phyloP scores from a whole-genome alignment of 345 rosid species.

The Toxicodendron radicans region DNA sequence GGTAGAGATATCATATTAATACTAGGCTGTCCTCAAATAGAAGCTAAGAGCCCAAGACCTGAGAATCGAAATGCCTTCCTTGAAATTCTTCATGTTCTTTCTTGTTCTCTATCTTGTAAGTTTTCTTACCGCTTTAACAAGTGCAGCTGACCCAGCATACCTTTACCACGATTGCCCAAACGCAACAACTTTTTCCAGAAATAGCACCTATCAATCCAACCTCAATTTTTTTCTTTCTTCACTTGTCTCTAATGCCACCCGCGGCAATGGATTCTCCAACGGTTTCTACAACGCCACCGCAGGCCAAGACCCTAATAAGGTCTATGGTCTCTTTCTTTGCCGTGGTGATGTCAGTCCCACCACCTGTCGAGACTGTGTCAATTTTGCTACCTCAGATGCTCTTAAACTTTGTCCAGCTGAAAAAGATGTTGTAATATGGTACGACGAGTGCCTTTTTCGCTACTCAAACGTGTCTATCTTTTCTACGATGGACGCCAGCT shows the following conservation, averaged over 20 bases:
- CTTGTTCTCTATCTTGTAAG: background rate
- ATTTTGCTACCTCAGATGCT: constrained; percentile 18
- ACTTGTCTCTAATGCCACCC: constrained; percentile 29
- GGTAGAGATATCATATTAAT: too few species aligned
- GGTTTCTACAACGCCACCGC: constrained; percentile 32
- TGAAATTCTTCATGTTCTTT: background rate
- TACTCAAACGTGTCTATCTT: constrained; percentile 36
- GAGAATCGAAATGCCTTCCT: background rate
- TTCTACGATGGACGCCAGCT: background rate
- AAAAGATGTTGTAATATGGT: constrained; percentile 37
- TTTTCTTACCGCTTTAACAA: too few species aligned
- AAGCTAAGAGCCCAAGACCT: background rate
- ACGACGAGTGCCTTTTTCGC: constrained; percentile 43
- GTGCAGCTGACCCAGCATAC: background rate
- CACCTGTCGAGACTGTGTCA: constrained; percentile 39
- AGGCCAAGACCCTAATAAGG: constrained; percentile 23
- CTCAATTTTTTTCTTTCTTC: constrained; percentile 39
- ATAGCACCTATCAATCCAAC: constrained; percentile 45
- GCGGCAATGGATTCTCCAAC: constrained; percentile 27
- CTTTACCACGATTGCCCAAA: background rate
- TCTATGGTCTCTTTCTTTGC: constrained; percentile 47
- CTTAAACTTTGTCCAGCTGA: constrained; percentile 26
- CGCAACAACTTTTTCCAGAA: background rate
- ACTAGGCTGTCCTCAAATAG: background rate
- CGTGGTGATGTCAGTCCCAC: constrained; percentile 30